Evolutionary conservation across 2,329 filamentous ascomycete species (phyloP).

Genomic region (Delphinella strobiligena): DNA sequence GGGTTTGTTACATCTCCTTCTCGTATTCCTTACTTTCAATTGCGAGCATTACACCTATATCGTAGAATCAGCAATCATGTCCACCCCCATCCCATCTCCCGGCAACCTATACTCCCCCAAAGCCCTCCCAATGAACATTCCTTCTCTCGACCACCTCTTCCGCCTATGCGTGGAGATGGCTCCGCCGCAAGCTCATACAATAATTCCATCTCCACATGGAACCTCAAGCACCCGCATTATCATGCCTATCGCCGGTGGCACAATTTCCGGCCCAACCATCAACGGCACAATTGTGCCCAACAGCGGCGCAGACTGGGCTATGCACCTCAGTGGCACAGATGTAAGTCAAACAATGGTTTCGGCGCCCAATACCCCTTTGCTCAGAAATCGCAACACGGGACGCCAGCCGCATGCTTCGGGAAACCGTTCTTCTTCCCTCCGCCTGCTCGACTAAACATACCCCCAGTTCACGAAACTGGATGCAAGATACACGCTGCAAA

Average conservation of each 20-base stretch:
- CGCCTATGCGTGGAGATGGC: too few species aligned
- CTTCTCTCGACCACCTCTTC: too few species aligned
- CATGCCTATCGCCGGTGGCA: constrained; percentile 14
- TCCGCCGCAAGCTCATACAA: too few species aligned
- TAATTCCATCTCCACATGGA: too few species aligned
- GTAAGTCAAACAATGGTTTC: constrained; percentile 7
- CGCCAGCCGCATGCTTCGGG: not conserved
- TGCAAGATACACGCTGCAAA: constrained; percentile 14
- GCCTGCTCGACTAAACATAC: too few species aligned
- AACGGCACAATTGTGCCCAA: constrained; percentile 11
- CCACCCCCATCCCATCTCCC: too few species aligned
- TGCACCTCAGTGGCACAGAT: constrained; percentile 7
- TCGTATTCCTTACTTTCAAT: too few species aligned
- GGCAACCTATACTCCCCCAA: too few species aligned
- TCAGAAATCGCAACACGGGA: not conserved
- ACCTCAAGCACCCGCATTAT: constrained; percentile 12
- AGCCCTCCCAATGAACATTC: too few species aligned
- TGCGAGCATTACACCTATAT: too few species aligned
- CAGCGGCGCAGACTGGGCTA: constrained; percentile 15
- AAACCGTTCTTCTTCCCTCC: not conserved
- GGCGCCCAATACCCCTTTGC: not conserved
- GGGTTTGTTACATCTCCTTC: too few species aligned
- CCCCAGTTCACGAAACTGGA: constrained; percentile 13
- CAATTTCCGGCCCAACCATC: constrained; percentile 13
- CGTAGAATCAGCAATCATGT: too few species aligned